phyloP scores from a whole-genome alignment of 495 filamentous ascomycete genomes.

The Immersiella caudata region DNA sequence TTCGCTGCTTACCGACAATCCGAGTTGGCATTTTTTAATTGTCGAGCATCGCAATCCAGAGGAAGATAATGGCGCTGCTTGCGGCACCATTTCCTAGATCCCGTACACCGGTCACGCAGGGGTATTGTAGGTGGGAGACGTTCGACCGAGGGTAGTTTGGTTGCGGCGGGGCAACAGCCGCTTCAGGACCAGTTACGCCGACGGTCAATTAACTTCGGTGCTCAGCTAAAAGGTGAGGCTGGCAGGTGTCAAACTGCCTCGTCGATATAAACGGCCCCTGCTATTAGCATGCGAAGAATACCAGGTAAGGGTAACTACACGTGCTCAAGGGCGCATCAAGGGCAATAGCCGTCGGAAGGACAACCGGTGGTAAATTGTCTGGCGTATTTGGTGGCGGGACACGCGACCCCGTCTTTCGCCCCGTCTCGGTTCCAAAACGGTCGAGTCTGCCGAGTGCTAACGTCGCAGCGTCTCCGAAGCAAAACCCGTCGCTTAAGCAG shows the following conservation, averaged over 20 bases:
- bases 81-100: neutral
- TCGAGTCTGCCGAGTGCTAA: constrained; percentile 7
- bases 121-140: neutral
- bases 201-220: neutral
- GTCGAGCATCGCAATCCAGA: neutral
- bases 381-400: neutral
- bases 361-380: constrained; percentile 6
- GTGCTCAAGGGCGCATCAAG: neutral
- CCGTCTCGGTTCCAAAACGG: neutral
- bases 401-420: neutral
- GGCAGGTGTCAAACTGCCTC: constrained; percentile 4
- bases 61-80: neutral
- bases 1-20: neutral
- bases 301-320: neutral
- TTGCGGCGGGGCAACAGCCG: neutral
- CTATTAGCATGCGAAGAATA: neutral
- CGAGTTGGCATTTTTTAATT: neutral
- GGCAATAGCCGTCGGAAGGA: constrained; percentile 8
- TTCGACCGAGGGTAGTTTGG: neutral
- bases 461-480: neutral
- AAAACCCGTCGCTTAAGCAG: constrained; percentile 20
- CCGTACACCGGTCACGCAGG: neutral
- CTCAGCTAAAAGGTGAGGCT: neutral
- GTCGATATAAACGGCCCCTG: neutral
- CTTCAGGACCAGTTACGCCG: neutral